Percentiles rank a stretch among this genome's conserved stretches.
Evolutionary conservation across 805 yeast species (phyloP).

Genomic region (Yarrowia divulgata): DNA sequence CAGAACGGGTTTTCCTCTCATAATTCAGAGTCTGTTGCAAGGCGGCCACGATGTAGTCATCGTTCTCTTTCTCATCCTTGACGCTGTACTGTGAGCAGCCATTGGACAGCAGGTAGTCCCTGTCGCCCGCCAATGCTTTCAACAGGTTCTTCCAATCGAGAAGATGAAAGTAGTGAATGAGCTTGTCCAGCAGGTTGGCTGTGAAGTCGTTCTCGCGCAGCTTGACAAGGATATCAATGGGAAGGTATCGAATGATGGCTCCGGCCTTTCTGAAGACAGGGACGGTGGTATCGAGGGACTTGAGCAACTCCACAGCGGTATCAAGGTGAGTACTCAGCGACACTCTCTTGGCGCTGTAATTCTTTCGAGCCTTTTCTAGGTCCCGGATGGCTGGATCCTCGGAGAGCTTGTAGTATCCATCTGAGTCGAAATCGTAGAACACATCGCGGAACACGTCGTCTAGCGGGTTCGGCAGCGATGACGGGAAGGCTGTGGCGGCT

Average conservation of each 20-base stretch:
- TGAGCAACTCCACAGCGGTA: background rate
- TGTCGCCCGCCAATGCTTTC: background rate
- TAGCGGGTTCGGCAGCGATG: background rate
- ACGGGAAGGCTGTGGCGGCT: background rate
- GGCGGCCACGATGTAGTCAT: background rate
- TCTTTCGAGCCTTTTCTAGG: background rate
- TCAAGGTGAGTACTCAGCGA: background rate
- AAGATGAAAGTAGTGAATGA: background rate
- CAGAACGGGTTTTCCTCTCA: background rate
- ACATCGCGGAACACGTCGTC: background rate
- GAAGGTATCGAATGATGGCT: constrained; percentile 4
- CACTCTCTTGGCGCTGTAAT: background rate
- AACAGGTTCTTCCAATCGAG: background rate
- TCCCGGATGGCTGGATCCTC: too few species aligned
- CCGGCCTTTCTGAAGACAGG: constrained; percentile 12
- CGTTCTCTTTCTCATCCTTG: background rate
- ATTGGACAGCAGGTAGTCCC: too few species aligned
- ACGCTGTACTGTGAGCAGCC: too few species aligned
- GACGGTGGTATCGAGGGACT: background rate
- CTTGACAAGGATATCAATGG: background rate
- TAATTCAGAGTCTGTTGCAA: background rate
- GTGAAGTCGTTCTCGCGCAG: background rate
- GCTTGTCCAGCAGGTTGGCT: background rate
- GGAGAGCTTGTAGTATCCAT: background rate
- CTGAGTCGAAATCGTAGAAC: background rate